Evolutionary conservation across 805 yeast species (phyloP).

Genomic region (Deakozyma indianensis): DNA sequence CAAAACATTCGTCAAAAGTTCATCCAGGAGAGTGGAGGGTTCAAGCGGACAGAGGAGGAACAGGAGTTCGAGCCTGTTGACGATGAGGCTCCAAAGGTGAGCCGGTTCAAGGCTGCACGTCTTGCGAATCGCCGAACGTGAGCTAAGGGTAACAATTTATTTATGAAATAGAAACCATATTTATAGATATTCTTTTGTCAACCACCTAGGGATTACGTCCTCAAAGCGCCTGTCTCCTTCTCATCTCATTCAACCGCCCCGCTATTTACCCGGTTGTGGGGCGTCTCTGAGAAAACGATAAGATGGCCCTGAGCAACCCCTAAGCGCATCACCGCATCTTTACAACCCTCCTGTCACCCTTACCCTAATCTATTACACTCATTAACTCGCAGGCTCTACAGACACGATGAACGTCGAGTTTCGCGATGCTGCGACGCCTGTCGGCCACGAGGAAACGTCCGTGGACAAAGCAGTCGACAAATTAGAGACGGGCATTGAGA

Average conservation of each 20-base stretch:
- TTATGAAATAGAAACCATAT: conserved; percentile 6
- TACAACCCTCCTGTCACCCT: no score
- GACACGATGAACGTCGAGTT: background rate
- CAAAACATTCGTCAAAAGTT: conserved; percentile 36
- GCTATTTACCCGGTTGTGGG: no score
- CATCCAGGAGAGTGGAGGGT: conserved; percentile 37
- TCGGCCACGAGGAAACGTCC: conserved; percentile 4
- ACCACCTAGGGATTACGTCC: no score
- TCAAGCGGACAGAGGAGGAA: conserved; percentile 31
- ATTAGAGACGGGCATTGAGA: conserved; percentile 13
- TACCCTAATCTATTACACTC: no score
- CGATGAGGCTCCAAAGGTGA: conserved; percentile 44
- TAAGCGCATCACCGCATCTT: no score
- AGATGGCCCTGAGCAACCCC: no score
- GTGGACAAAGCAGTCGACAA: conserved; percentile 16
- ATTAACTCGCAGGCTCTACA: no score
- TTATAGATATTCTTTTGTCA: conserved; percentile 1
- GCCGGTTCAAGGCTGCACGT: conserved; percentile 53
- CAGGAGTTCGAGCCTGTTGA: conserved; percentile 56
- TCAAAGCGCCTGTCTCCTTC: no score
- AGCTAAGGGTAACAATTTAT: conserved; percentile 6
- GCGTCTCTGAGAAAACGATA: no score
- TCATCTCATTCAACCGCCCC: no score
- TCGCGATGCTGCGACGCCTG: background rate
- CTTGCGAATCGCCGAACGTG: conserved; percentile 5